Conservation (phyloP, 305 asterid species). For the Fraxinus xanthoxyloides region DNA sequence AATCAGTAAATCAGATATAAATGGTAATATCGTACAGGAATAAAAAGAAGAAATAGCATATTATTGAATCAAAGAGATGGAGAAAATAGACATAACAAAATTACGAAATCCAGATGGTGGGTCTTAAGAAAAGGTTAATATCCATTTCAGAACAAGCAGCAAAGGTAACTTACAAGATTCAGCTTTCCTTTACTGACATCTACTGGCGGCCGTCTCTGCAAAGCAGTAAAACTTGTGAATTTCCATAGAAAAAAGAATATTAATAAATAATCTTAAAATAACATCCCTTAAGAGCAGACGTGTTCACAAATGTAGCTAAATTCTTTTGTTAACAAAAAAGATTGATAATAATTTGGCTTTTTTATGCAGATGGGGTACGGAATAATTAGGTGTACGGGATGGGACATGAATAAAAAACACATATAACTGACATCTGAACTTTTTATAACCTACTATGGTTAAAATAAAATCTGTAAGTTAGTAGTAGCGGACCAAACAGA, state of each 20-base stretch:
- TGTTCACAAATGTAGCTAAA: background rate
- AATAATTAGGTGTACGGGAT: background rate
- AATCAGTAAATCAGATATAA: conserved; percentile 11
- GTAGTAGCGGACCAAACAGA: background rate
- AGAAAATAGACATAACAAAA: conserved; percentile 9
- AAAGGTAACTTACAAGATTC: conserved; percentile 62
- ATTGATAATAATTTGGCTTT: background rate
- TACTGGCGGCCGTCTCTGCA: conserved; percentile 84
- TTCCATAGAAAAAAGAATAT: background rate
- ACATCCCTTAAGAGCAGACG: background rate
- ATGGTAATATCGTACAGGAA: background rate
- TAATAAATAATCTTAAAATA: background rate
- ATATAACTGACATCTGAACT: background rate
- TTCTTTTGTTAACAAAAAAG: background rate
- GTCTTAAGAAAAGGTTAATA: conserved; percentile 12
- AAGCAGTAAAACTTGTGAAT: conserved; percentile 9
- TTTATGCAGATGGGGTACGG: background rate
- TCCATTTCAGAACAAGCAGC: background rate
- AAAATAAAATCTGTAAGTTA: background rate
- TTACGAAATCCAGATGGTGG: background rate
- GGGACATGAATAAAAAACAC: background rate
- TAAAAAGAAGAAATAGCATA: background rate
- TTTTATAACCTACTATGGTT: background rate
- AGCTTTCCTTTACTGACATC: conserved; percentile 57
- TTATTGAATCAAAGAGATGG: background rate